Evolutionary conservation across 768 basidiomycete genomes (phyloP).

Genomic region (Mycena sanguinolenta): DNA sequence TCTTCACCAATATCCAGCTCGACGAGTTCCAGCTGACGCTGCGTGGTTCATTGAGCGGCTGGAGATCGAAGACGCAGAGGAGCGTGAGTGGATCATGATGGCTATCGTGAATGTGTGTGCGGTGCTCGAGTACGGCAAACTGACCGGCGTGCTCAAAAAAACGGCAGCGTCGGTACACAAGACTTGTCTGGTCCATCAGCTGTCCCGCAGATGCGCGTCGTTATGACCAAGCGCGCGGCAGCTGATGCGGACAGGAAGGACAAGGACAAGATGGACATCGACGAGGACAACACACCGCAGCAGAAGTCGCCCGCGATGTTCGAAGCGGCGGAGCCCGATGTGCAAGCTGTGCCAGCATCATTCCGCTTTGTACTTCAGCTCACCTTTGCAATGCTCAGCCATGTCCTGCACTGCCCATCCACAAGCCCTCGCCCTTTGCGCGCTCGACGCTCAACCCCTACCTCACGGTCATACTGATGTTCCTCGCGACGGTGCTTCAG

Average conservation of each 20-base stretch:
- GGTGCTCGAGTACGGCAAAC: conserved; percentile 89
- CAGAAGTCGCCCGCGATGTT: conserved; percentile 51
- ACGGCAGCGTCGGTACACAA: conserved; percentile 63
- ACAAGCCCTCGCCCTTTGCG: conserved; percentile 69
- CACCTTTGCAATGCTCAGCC: conserved; percentile 68
- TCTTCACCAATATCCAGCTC: conserved; percentile 95
- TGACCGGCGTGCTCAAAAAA: conserved; percentile 76
- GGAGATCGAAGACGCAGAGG: conserved; percentile 83
- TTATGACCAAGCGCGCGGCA: conserved; percentile 63
- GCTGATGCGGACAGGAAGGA: conserved; percentile 48
- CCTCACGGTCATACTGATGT: conserved; percentile 84
- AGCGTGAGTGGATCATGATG: conserved; percentile 98
- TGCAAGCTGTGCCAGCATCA: conserved; percentile 66
- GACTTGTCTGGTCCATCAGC: conserved; percentile 52
- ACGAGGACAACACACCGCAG: conserved; percentile 58
- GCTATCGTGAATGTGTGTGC: conserved; percentile 86
- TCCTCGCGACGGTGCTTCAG: conserved; percentile 57
- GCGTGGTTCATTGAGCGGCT: conserved; percentile 91
- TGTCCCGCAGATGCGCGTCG: conserved; percentile 57
- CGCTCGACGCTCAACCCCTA: conserved; percentile 91
- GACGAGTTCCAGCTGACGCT: conserved; percentile 90
- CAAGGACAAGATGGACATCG: conserved; percentile 75
- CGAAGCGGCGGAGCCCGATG: conserved; percentile 45
- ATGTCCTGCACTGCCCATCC: conserved; percentile 73
- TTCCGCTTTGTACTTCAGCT: conserved; percentile 70